Conservation (phyloP, 352 stramenopile species). For the Pythium rishiriense region DNA sequence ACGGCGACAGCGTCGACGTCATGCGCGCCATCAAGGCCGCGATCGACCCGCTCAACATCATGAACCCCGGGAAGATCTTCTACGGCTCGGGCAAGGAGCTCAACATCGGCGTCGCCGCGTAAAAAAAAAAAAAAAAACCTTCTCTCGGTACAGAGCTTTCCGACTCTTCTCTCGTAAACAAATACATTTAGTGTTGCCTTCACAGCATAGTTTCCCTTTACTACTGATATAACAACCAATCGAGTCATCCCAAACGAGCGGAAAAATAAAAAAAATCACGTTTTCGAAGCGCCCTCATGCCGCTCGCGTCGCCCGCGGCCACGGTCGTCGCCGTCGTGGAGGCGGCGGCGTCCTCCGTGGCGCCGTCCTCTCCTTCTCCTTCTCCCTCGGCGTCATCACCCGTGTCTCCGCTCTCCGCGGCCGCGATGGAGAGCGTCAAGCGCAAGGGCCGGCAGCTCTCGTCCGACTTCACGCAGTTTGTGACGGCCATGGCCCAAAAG, state of each 20-base stretch:
- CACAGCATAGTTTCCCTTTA: conserved; percentile 39
- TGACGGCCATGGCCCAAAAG: conserved; percentile 26
- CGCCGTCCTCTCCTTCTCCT: background rate
- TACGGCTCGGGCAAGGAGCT: conserved; percentile 41
- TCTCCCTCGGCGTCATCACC: background rate
- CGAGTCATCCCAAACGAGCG: too few species aligned
- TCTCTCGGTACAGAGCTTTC: too few species aligned
- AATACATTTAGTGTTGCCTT: background rate
- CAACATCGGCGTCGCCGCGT: conserved; percentile 18
- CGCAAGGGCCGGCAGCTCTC: conserved; percentile 25
- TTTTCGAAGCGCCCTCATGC: background rate
- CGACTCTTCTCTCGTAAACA: background rate
- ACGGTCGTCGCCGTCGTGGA: background rate
- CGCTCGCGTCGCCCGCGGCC: background rate
- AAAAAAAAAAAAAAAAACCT: too few species aligned
- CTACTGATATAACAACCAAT: conserved; percentile 15
- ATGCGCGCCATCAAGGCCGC: conserved; percentile 95
- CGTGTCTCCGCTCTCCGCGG: conserved; percentile 9
- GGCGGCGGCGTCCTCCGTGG: background rate
- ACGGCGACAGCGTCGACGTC: conserved; percentile 89
- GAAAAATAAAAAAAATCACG: too few species aligned
- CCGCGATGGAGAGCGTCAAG: conserved; percentile 30
- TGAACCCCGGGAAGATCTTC: conserved; percentile 98
- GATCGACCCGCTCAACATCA: conserved; percentile 94
- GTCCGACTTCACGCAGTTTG: conserved; percentile 17